Base-by-base conservation (phyloP, 768 basidiomycete species). In the Podaxis mareebaensis region DNA sequence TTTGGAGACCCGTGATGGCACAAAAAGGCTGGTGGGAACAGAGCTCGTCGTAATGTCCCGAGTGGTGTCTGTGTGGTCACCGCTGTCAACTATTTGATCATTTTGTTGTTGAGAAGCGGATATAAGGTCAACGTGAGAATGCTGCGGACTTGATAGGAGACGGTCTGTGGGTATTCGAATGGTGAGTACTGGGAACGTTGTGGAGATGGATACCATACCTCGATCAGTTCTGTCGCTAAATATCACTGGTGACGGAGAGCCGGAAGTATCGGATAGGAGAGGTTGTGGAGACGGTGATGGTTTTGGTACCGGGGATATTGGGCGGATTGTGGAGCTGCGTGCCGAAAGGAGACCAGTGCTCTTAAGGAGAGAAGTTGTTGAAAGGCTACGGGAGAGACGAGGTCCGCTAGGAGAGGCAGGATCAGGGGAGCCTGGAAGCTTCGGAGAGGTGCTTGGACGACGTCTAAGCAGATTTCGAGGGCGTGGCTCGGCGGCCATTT, bases 391-490 rank as follows among this genome's bases (percentile, higher is more conserved):
- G 11, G 61, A 49, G 30, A 56, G 55, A 48, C 24, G 36, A 20
- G 38, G 51, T 3, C 39, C 28, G 6, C 49, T 17, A 7, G 60
- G n/a, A 22, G 28, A 22, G 3, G 22, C 20, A 17, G 54, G 39
- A 39, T 28, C 53, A 7, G 36, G 55, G 24, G 42, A 26, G 8
- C 33, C 53, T 13, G 61, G 30, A 6, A 17, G 20, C 40, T 30
- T 63, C 4, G 46, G 26, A 3, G 46, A 26, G 22, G 51, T 38
- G 22, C 53, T 63, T 10, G 44, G 61, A 2, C 46, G 44, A 11
- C 54, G 54, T 51, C 24, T 46, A 24, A 61, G 60, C 3, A 61
- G 28, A 28, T 61, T 55, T 30, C 53, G 52, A 38, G 38, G 26
- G 36, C 26, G 36, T 3, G 38, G 17, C 17, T 42, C 28, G 12